Conservation (phyloP, 768 basidiomycete genomes). For the Suillus brevipes region DNA sequence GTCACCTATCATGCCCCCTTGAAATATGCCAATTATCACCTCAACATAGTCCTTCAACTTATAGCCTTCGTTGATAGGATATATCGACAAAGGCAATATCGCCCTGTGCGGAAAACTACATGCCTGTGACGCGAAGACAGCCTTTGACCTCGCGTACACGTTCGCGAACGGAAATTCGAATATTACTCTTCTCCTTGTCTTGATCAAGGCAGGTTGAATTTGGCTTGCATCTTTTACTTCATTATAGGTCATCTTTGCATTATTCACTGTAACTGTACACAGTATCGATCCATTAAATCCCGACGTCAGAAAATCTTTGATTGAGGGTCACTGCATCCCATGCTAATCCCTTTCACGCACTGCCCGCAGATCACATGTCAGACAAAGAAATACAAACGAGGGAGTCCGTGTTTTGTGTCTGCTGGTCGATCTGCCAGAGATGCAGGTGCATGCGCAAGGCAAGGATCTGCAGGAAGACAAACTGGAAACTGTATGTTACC, state of each 20-base stretch:
- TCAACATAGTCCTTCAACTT: not conserved
- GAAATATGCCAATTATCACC: not conserved
- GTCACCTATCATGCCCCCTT: not conserved
- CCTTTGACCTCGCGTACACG: not conserved
- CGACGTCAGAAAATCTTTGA: not conserved
- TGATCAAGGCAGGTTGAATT: not conserved
- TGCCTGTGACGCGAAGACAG: not conserved
- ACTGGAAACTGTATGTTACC: not conserved
- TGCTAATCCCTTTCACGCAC: not conserved
- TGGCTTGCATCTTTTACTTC: not conserved
- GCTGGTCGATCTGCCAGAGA: not conserved
- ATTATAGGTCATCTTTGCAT: not conserved
- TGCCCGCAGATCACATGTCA: not conserved
- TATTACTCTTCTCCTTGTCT: not conserved
- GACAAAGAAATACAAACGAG: not conserved
- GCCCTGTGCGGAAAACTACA: not conserved
- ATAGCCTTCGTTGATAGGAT: not conserved
- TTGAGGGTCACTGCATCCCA: not conserved
- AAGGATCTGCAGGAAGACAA: not conserved
- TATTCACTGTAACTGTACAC: not conserved
- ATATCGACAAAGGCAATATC: not conserved
- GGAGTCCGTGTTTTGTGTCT: not conserved
- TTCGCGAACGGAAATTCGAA: not conserved
- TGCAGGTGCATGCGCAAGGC: constrained; percentile 1
- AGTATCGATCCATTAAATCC: not conserved